Evolutionary conservation across 2,329 filamentous ascomycete species (phyloP).

Genomic region (Trichophyton equinum): DNA sequence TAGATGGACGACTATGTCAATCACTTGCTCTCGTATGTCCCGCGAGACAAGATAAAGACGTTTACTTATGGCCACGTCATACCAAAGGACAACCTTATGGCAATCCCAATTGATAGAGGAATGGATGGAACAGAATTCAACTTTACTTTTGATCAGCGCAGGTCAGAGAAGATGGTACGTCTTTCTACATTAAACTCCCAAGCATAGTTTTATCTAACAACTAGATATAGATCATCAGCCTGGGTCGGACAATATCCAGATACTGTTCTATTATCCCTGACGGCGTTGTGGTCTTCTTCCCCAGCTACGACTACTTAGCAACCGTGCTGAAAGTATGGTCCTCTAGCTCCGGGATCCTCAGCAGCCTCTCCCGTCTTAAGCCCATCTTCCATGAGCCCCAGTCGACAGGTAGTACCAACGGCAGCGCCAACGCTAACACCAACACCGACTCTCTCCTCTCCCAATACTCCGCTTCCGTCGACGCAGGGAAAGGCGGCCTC

Average conservation of each 20-base stretch:
- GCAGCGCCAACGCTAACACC: conserved; percentile 19
- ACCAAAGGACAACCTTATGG: conserved; percentile 65
- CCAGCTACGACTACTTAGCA: conserved; percentile 82
- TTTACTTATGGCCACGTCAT: conserved; percentile 94
- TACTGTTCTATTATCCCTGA: conserved; percentile 66
- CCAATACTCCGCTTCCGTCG: conserved; percentile 59
- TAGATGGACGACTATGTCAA: conserved; percentile 74
- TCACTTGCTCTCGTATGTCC: conserved; percentile 70
- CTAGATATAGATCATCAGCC: conserved; percentile 37
- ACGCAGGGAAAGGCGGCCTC: conserved; percentile 53
- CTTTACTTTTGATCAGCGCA: conserved; percentile 73
- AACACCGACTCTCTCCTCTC: conserved; percentile 54
- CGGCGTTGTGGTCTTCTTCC: conserved; percentile 88
- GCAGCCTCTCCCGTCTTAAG: conserved; percentile 24
- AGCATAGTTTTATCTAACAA: not conserved
- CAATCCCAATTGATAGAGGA: conserved; percentile 52
- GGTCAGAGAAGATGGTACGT: conserved; percentile 49
- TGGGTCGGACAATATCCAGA: conserved; percentile 61
- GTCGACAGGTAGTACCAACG: not conserved
- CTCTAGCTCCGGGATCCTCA: conserved; percentile 20
- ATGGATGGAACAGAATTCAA: conserved; percentile 51
- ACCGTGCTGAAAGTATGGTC: conserved; percentile 54
- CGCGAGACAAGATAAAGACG: conserved; percentile 53
- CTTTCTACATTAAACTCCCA: not conserved
- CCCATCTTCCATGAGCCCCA: conserved; percentile 44